Conservation (phyloP, 768 basidiomycete genomes). For the Obba rivulosa region DNA sequence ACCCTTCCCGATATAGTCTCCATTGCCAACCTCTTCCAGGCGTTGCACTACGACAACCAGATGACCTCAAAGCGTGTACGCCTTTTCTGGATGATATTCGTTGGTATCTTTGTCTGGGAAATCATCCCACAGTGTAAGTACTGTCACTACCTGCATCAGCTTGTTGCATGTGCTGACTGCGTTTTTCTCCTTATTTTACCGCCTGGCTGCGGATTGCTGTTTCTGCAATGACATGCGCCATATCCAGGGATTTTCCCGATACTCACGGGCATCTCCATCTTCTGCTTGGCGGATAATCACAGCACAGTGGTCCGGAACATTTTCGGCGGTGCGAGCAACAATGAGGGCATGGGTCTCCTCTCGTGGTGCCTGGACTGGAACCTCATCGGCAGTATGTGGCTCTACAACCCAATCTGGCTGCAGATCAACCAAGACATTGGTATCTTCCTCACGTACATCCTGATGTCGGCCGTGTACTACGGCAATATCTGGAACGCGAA, state of each 20-base stretch:
- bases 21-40: constrained; percentile 27
- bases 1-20: constrained; percentile 10
- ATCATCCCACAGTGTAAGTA: constrained; percentile 37
- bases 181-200: constrained; percentile 29
- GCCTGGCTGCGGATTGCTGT: background rate
- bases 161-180: constrained; percentile 39
- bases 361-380: constrained; percentile 62
- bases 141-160: background rate
- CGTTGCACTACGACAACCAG: constrained; percentile 31
- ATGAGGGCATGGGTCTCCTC: constrained; percentile 58
- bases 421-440: constrained; percentile 18
- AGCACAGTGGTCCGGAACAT: constrained; percentile 21
- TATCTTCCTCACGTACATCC: constrained; percentile 28
- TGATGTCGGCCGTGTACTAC: constrained; percentile 26
- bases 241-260: constrained; percentile 33
- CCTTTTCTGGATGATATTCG: constrained; percentile 36
- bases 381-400: constrained; percentile 42
- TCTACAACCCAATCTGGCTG: constrained; percentile 26
- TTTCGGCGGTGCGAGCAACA: constrained; percentile 33
- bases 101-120: constrained; percentile 28
- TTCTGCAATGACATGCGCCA: constrained; percentile 30
- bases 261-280: constrained; percentile 30
- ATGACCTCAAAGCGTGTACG: constrained; percentile 33
- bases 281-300: constrained; percentile 30
- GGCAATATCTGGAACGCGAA: constrained; percentile 53